Conservation (phyloP, 2,329 filamentous ascomycete genomes). For the Exophiala calicioides region DNA sequence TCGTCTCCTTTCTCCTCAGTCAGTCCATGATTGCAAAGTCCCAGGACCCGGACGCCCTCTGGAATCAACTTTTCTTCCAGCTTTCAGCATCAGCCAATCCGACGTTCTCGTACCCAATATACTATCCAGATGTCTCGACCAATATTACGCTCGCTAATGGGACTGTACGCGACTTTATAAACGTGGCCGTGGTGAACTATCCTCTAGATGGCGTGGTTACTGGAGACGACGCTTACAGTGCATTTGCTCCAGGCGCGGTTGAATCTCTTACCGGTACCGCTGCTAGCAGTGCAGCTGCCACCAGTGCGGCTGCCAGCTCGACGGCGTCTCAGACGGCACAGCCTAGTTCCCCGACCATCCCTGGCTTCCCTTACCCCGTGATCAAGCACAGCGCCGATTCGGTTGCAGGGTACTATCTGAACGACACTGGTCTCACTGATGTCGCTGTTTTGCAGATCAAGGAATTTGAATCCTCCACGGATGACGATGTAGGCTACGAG, state of each 20-base stretch:
- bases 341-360: slow-evolving; percentile 15
- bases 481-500: slow-evolving; percentile 16
- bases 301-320: slow-evolving; percentile 1
- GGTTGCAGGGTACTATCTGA: slow-evolving; percentile 50
- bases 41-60: slow-evolving; percentile 38
- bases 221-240: slow-evolving; percentile 35
- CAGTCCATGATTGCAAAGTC: slow-evolving; percentile 22
- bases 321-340: slow-evolving; percentile 7
- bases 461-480: slow-evolving; percentile 37
- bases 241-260: slow-evolving; percentile 13
- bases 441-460: slow-evolving; percentile 50
- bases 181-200: slow-evolving; percentile 29
- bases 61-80: slow-evolving; percentile 36
- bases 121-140: slow-evolving; percentile 34
- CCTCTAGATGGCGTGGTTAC: slow-evolving; percentile 13
- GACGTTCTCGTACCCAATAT: slow-evolving; percentile 11
- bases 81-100: slow-evolving; percentile 2
- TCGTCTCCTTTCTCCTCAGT: slow-evolving; percentile 31
- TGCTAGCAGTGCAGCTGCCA: slow-evolving; percentile 6
- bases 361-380: slow-evolving; percentile 42
- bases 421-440: slow-evolving; percentile 43
- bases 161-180: slow-evolving; percentile 31
- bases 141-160: slow-evolving; percentile 38
- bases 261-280: not conserved
- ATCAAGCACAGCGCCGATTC: slow-evolving; percentile 39